Percentiles rank a stretch among this genome's conserved stretches.
Evolutionary conservation across 2,329 filamentous ascomycete species (phyloP).

Genomic region (Aspergillus awamori): DNA sequence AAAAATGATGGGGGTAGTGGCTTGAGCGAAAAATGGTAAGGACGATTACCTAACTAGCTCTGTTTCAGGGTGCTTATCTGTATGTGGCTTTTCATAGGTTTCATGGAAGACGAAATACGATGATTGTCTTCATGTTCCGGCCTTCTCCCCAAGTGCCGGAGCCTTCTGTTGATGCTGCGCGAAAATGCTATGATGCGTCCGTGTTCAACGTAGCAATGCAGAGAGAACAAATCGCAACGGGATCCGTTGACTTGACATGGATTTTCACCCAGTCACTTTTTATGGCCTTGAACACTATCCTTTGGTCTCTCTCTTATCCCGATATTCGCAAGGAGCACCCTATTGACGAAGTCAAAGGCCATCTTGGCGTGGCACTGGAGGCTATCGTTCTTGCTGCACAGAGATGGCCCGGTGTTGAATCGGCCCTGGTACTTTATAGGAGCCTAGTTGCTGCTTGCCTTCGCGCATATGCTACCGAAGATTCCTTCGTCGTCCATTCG

Average conservation of each 20-base stretch:
- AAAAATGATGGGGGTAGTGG: slow-evolving; percentile 68
- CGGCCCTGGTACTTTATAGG: slow-evolving; percentile 82
- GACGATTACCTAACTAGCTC: slow-evolving; percentile 18
- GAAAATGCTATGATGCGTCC: slow-evolving; percentile 80
- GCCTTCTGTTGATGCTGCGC: slow-evolving; percentile 76
- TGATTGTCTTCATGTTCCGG: slow-evolving; percentile 84
- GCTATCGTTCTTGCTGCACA: slow-evolving; percentile 79
- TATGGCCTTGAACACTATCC: slow-evolving; percentile 85
- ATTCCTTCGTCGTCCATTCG: slow-evolving; percentile 55
- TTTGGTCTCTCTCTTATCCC: slow-evolving; percentile 89
- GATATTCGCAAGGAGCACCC: slow-evolving; percentile 75
- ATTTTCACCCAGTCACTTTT: slow-evolving; percentile 87
- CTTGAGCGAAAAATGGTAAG: slow-evolving; percentile 80
- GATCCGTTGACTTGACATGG: slow-evolving; percentile 86
- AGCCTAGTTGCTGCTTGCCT: slow-evolving; percentile 83
- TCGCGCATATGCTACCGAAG: slow-evolving; percentile 75
- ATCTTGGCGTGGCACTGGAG: slow-evolving; percentile 74
- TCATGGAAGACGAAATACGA: slow-evolving; percentile 74
- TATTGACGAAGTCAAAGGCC: slow-evolving; percentile 73
- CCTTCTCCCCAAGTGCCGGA: slow-evolving; percentile 90
- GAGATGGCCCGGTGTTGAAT: slow-evolving; percentile 87
- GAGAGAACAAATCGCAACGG: slow-evolving; percentile 74
- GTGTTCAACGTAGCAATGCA: slow-evolving; percentile 80
- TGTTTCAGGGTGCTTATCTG: slow-evolving; percentile 4
- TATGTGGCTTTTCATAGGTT: slow-evolving; percentile 50